Percentiles rank a stretch among this genome's conserved stretches.
phyloP scores from a whole-genome alignment of 2,329 filamentous ascomycete genomes.

The Thermothelomyces thermophilus region DNA sequence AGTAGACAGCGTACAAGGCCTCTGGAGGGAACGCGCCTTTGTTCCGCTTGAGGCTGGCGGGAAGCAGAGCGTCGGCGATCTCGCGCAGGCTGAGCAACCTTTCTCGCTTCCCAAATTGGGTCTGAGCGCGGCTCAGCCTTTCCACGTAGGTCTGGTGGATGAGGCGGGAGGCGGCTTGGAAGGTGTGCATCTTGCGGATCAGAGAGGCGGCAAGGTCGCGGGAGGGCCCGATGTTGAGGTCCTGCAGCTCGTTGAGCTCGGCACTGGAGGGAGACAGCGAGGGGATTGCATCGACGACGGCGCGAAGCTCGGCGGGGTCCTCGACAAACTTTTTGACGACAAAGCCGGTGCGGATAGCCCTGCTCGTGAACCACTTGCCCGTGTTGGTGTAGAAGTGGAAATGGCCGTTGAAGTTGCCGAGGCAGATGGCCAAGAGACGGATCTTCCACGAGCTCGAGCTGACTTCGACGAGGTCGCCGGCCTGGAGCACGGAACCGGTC shows the following conservation, averaged over 20 bases:
- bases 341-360: slow-evolving; percentile 42
- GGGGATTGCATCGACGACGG: slow-evolving; percentile 36
- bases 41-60: slow-evolving; percentile 30
- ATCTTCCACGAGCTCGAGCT: slow-evolving; percentile 29
- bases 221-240: slow-evolving; percentile 36
- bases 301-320: slow-evolving; percentile 34
- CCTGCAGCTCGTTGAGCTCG: slow-evolving; percentile 33
- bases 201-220: slow-evolving; percentile 38
- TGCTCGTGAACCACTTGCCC: slow-evolving; percentile 44
- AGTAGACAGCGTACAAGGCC: slow-evolving; percentile 64
- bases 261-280: slow-evolving; percentile 25
- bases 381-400: slow-evolving; percentile 50
- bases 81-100: slow-evolving; percentile 46
- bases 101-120: slow-evolving; percentile 35
- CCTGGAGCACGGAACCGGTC: slow-evolving; percentile 27
- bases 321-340: slow-evolving; percentile 41
- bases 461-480: slow-evolving; percentile 49
- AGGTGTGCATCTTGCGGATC: slow-evolving; percentile 42
- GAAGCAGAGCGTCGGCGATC: slow-evolving; percentile 36
- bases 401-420: slow-evolving; percentile 44
- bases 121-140: slow-evolving; percentile 41
- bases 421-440: slow-evolving; percentile 45
- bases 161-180: slow-evolving; percentile 36
- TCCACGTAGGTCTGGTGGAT: slow-evolving; percentile 44
- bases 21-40: slow-evolving; percentile 37